Evolutionary conservation across 1,284 basidiomycete species (phyloP).

Genomic region (Peniophora sp.): DNA sequence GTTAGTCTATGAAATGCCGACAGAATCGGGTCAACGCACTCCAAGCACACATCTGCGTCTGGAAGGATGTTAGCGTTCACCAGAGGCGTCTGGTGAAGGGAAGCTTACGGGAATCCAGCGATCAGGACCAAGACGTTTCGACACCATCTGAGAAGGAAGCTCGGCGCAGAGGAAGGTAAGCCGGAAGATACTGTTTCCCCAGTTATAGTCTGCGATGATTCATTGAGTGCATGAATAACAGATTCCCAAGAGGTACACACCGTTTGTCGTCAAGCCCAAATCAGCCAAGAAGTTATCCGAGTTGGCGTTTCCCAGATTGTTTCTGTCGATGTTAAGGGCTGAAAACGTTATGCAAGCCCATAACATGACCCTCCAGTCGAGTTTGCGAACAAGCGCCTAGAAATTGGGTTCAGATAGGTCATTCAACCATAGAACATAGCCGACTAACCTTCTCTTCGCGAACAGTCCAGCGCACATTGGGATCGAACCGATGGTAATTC

Average conservation of each 20-base stretch:
- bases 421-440: not conserved
- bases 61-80: no score
- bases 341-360: constrained; percentile 65
- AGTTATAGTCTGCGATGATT: constrained; percentile 44
- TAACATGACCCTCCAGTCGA: constrained; percentile 55
- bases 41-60: constrained; percentile 36
- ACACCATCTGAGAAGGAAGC: constrained; percentile 66
- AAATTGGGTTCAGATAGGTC: not conserved
- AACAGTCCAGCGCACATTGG: constrained; percentile 60
- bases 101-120: constrained; percentile 49
- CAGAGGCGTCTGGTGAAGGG: no score
- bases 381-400: constrained; percentile 47
- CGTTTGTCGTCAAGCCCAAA: constrained; percentile 50
- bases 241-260: constrained; percentile 13
- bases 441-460: constrained; percentile 49
- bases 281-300: constrained; percentile 62
- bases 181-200: constrained; percentile 52
- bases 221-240: not conserved
- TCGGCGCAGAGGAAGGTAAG: constrained; percentile 55
- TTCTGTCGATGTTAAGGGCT: constrained; percentile 42
- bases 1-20: not conserved
- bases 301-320: constrained; percentile 56
- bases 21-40: constrained; percentile 4
- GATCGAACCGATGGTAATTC: constrained; percentile 60
- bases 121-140: constrained; percentile 64